A percentile compares a stretch with the other conserved stretches of the same genome.
Evolutionary conservation across 164 flowering plant species (phyloP).

Genomic region (Vitis riparia): DNA sequence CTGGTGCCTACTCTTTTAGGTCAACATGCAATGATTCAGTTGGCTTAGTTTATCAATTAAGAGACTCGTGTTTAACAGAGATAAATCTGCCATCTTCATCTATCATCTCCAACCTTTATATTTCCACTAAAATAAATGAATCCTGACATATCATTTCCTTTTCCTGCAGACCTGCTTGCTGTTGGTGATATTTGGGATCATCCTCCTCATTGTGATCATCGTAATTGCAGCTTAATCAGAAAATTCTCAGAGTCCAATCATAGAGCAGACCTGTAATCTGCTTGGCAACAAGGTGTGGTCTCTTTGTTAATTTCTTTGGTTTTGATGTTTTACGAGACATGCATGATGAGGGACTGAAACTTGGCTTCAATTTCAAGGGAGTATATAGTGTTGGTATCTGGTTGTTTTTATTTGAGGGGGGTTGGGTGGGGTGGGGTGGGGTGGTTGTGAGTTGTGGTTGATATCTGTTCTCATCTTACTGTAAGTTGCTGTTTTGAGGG

Average conservation of each 20-base stretch:
- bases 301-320: conserved; percentile 6
- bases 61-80: no score
- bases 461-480: not conserved
- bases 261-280: not conserved
- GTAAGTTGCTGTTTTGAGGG: conserved; percentile 10
- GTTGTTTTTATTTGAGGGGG: not conserved
- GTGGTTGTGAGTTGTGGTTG: not conserved
- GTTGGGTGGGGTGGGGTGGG: not conserved
- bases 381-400: conserved; percentile 14
- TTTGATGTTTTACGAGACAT: conserved; percentile 5
- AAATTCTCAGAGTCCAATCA: not conserved
- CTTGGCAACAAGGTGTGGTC: conserved; percentile 6
- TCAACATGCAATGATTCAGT: no score
- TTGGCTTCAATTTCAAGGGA: conserved; percentile 8
- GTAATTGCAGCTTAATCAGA: conserved; percentile 59
- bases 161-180: conserved; percentile 78
- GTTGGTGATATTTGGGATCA: conserved; percentile 84
- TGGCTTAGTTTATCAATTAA: no score
- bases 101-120: no score
- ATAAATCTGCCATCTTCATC: no score
- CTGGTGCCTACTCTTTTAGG: no score
- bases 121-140: not conserved
- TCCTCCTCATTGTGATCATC: conserved; percentile 71
- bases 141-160: not conserved
- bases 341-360: conserved; percentile 9